Evolutionary conservation across 2,329 filamentous ascomycete genomes (phyloP), one percentile per base, ranked within the genome.

Genomic region (Colletotrichum somersetense): DNA sequence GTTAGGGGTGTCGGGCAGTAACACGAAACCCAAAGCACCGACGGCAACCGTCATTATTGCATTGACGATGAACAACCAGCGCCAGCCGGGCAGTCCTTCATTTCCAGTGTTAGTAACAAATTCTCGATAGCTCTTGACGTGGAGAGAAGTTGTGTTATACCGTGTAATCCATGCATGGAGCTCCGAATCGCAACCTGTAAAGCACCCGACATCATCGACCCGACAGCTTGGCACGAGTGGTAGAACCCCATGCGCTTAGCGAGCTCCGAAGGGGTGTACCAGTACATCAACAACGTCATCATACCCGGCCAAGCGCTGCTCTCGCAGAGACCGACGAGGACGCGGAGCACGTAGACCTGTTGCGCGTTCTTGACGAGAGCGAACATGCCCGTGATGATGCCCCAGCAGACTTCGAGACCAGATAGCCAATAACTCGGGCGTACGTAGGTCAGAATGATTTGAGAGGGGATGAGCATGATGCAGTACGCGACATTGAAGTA

Each of bases 141-240:
- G n/a, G 30, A 16, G n/a, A 16, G 11, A 20, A 30, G 30, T 11
- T 16, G 3, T n/a, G 53, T 5, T 48, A 35, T 53, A 59, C 65
- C 69, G 42, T 74, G 71, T 18, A 73, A 48, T 7, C 72, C 72
- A 50, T 74, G 57, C 52, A 74, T 66, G 26, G 71, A 73, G 35
- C 70, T 66, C 14, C 71, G 66, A 0, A 86, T 85, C 0, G 85
- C 87, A 0, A 87, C 84, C 78, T 89, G 87, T 0, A 89, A 80
- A 71, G 88, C 89, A 1, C 87, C 88, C 26, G 85, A 87, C 66
- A 89, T 86, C 85, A 89, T 88, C 23, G 82, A 80, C 0, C 86
- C 88, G 0, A 89, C 81, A 5, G 84, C 85, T 14, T 87, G 85
- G 33, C 84, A 86, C 1, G 87, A 83, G 66, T 85, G 82, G 75